phyloP scores from a whole-genome alignment of 2,329 filamentous ascomycete genomes.

The Bipolaris victoriae region DNA sequence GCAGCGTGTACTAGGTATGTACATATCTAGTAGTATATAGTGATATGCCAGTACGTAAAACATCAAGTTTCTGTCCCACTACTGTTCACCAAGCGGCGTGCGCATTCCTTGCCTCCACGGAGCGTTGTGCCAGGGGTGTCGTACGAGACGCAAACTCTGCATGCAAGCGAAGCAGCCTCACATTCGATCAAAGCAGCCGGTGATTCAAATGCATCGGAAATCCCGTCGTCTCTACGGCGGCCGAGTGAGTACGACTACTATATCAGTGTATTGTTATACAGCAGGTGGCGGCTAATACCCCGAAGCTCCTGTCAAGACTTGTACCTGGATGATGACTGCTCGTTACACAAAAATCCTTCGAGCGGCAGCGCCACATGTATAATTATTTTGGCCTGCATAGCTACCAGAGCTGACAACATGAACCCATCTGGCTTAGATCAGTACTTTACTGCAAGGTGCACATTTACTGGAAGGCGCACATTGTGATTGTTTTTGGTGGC shows the following conservation, averaged over 20 bases:
- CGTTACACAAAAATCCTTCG: not conserved
- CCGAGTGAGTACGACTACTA: not conserved
- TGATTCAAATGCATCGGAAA: constrained; percentile 10
- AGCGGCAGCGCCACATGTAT: not conserved
- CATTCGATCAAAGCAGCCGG: not conserved
- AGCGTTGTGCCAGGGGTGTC: constrained; percentile 3
- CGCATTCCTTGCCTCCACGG: constrained; percentile 9
- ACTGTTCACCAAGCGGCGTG: constrained; percentile 3
- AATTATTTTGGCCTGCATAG: not conserved
- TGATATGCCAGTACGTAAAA: not conserved
- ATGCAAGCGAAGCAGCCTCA: constrained; percentile 10
- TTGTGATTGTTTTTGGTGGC: not conserved
- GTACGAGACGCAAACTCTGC: constrained; percentile 6
- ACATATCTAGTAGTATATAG: too few species aligned
- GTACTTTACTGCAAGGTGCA: not conserved
- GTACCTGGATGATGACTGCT: not conserved
- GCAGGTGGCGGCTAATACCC: not conserved
- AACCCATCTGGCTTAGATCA: not conserved
- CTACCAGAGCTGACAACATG: not conserved
- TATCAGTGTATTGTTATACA: not conserved
- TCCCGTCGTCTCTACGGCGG: not conserved
- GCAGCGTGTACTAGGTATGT: not conserved
- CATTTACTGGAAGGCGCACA: not conserved
- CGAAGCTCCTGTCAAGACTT: constrained; percentile 3
- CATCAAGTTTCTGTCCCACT: constrained; percentile 1